A percentile compares a stretch with the other conserved stretches of the same genome.
Conservation (phyloP, 2,329 filamentous ascomycete species). For the Fusarium torreyae region DNA sequence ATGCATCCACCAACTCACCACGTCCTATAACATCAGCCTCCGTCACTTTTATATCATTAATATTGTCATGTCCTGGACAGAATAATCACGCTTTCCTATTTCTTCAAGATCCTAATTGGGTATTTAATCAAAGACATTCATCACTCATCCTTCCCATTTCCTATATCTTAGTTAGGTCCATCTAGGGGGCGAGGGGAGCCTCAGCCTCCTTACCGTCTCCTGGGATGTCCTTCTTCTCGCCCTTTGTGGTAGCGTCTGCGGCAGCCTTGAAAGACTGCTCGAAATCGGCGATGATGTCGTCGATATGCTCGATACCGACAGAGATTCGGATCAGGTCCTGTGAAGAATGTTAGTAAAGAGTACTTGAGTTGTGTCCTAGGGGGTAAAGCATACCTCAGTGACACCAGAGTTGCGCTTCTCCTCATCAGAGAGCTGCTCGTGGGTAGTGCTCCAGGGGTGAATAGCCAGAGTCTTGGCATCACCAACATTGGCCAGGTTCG, state of each 20-base stretch:
- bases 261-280: constrained; percentile 86
- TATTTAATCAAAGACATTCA: constrained; percentile 35
- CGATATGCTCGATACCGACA: constrained; percentile 95
- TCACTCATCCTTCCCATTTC: constrained; percentile 5
- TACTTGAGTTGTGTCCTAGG: constrained; percentile 66
- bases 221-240: constrained; percentile 46
- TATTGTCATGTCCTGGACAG: not conserved
- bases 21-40: not conserved
- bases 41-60: not conserved
- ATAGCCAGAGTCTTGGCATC: constrained; percentile 96
- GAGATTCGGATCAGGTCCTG: constrained; percentile 94
- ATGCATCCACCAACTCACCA: not conserved
- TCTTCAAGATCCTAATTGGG: constrained; percentile 24
- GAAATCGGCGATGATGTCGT: constrained; percentile 97
- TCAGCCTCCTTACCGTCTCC: constrained; percentile 55
- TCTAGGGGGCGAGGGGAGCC: constrained; percentile 50
- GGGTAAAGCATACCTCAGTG: constrained; percentile 71
- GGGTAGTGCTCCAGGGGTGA: constrained; percentile 95
- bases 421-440: constrained; percentile 89
- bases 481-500: constrained; percentile 95
- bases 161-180: not conserved
- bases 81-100: constrained; percentile 15
- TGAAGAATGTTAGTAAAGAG: not conserved
- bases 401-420: constrained; percentile 87
- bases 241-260: constrained; percentile 59